Base-by-base conservation (phyloP, 78 protist genomes). In the Speleostelium caveatum region DNA sequence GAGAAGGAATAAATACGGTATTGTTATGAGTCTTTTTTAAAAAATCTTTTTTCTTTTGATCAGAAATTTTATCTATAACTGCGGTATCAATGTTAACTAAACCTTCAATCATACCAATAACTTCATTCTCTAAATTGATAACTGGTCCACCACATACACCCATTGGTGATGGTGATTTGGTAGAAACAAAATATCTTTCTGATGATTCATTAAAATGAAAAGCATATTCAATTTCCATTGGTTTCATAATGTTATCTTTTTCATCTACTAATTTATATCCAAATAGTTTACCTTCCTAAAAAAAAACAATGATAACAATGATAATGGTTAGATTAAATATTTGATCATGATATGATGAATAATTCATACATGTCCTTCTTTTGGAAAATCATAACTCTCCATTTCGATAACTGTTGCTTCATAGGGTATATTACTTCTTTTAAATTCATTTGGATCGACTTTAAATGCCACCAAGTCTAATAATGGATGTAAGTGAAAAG, bases 61-160 rank as follows among this genome's bases (percentile, higher is more conserved):
- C 76, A 14, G 73, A 19, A 22, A 19, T 17, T 38, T 58, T 73
- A 22, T 36, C 39, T 12, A 73, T 73, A 8, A 28, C 12, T 0
- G 65, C 0, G 21, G 28, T 53, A 67, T 79, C 69, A 1, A 79
- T 66, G 33, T 65, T 65, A 19, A 45, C 76, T 5, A 79, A 32
- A 28, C 88, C 88, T 56, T 79, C 88, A 56, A 79, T 39, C 88
- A 79, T 79, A 67, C 88, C 88, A 79, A 79, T 59, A 3, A 79
- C 88, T 32, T 79, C 88, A 67, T 79, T 79, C 17, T 79, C 76
- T 39, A 65, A 24, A 39, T 79, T 79, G 30, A 79, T 55, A 19
- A 56, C 88, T n/a, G 88, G 88, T 24, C 88, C 88, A 39, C 80
- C 88, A 67, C 88, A 79, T 7, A 79, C n/a, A 36, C 88, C 88